Evolutionary conservation across 2,329 filamentous ascomycete species (phyloP).

Genomic region (Aspergillaceae sp.): DNA sequence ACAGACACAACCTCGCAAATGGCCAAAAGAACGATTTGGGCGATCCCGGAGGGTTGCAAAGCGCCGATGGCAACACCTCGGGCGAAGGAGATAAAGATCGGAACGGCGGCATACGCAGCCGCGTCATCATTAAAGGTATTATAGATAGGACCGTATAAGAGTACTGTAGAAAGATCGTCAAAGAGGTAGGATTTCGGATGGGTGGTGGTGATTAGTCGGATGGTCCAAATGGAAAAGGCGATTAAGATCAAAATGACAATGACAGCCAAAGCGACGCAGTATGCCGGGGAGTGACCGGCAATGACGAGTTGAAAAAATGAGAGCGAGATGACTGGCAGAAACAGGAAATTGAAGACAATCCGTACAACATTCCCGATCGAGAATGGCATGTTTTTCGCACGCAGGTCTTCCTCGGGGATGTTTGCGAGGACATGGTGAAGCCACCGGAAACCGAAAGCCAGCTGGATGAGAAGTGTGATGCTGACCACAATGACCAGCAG

Average conservation of each 20-base stretch:
- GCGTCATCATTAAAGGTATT: constrained; percentile 96
- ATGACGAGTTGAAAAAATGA: constrained; percentile 89
- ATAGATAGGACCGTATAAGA: constrained; percentile 87
- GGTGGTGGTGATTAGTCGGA: constrained; percentile 70
- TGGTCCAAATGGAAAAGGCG: constrained; percentile 66
- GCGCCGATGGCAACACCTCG: constrained; percentile 87
- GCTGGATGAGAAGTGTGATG: constrained; percentile 61
- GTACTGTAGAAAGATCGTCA: constrained; percentile 81
- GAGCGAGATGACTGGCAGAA: constrained; percentile 75
- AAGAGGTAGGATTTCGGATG: constrained; percentile 81
- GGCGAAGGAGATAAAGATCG: constrained; percentile 73
- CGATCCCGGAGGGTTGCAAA: constrained; percentile 84
- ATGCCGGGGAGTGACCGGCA: constrained; percentile 57
- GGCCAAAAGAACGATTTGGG: constrained; percentile 82
- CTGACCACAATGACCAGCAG: constrained; percentile 65
- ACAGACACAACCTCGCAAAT: constrained; percentile 91
- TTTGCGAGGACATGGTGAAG: constrained; percentile 61
- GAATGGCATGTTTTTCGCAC: constrained; percentile 87
- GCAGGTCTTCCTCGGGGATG: constrained; percentile 74
- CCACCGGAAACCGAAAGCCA: constrained; percentile 71
- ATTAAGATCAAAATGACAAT: constrained; percentile 65
- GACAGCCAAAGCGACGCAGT: constrained; percentile 64
- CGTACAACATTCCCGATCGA: constrained; percentile 69
- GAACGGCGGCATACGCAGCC: constrained; percentile 79
- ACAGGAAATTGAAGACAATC: constrained; percentile 84